Percentiles rank a stretch among this genome's conserved stretches.
Conservation (phyloP, 768 basidiomycete genomes). For the Naganishia vaughanmartiniae region DNA sequence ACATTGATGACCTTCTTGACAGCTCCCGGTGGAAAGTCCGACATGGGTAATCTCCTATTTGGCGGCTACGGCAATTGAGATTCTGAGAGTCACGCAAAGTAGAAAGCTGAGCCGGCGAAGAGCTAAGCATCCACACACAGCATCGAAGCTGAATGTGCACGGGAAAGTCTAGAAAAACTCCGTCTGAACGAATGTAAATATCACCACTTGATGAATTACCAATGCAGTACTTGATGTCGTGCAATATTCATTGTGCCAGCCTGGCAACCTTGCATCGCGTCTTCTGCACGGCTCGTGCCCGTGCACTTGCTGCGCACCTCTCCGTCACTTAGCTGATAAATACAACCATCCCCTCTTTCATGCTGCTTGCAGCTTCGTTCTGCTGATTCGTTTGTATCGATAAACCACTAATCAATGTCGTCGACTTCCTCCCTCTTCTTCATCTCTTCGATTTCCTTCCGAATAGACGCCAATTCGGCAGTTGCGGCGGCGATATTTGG, state of each 20-base stretch:
- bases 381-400: neutral
- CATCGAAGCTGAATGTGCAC: neutral
- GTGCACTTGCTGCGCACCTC: neutral
- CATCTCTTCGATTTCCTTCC: slow-evolving; percentile 35
- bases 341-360: neutral
- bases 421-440: slow-evolving; percentile 32
- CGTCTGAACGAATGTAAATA: neutral
- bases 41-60: slow-evolving; percentile 18
- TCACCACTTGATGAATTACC: neutral
- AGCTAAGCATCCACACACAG: neutral
- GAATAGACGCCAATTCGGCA: slow-evolving; percentile 31
- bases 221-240: neutral
- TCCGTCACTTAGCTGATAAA: neutral
- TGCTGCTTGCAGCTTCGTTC: neutral
- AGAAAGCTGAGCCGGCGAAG: neutral
- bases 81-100: no score
- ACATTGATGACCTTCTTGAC: neutral
- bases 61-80: slow-evolving; percentile 20
- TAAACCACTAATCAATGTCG: slow-evolving; percentile 21
- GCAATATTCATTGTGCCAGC: neutral
- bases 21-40: slow-evolving; percentile 29
- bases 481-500: slow-evolving; percentile 35
- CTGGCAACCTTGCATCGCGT: neutral
- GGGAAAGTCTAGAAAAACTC: neutral
- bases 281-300: neutral